Conservation (phyloP, 2,329 filamentous ascomycete genomes). For the Fusarium scirpi region DNA sequence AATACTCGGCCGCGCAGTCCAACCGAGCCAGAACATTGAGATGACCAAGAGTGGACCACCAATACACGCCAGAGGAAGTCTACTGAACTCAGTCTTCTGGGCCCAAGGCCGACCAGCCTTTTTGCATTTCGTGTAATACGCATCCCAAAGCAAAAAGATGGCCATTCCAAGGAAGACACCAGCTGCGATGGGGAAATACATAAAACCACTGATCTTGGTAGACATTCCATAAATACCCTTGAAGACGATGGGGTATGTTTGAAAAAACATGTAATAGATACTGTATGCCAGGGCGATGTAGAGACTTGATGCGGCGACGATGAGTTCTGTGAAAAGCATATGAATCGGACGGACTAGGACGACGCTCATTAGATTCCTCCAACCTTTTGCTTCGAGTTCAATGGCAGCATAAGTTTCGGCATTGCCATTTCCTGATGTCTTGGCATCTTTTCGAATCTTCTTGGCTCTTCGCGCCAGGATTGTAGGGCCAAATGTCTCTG, state of each 20-base stretch:
- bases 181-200: conserved; percentile 16
- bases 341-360: conserved; percentile 20
- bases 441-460: not conserved
- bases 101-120: conserved; percentile 23
- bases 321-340: conserved; percentile 28
- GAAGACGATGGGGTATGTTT: conserved; percentile 40
- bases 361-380: conserved; percentile 12
- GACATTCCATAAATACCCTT: conserved; percentile 22
- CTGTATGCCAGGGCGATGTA: conserved; percentile 35
- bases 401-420: not conserved
- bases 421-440: not conserved
- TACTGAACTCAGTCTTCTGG: conserved; percentile 24
- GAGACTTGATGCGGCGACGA: conserved; percentile 25
- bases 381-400: conserved; percentile 2
- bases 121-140: conserved; percentile 16
- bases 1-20: conserved; percentile 21
- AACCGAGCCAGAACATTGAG: conserved; percentile 39
- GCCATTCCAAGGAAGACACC: conserved; percentile 10
- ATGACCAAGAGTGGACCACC: conserved; percentile 26
- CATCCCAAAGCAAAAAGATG: conserved; percentile 29
- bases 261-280: conserved; percentile 38
- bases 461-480: conserved; percentile 17
- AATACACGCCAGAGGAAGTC: conserved; percentile 31
- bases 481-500: conserved; percentile 35
- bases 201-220: conserved; percentile 6